A percentile compares a stretch with the other conserved stretches of the same genome.
These are phyloP conservation scores for Candida lessepsii DNA, from an alignment of 805 yeast species.

Conservation along the genomic window DNA sequence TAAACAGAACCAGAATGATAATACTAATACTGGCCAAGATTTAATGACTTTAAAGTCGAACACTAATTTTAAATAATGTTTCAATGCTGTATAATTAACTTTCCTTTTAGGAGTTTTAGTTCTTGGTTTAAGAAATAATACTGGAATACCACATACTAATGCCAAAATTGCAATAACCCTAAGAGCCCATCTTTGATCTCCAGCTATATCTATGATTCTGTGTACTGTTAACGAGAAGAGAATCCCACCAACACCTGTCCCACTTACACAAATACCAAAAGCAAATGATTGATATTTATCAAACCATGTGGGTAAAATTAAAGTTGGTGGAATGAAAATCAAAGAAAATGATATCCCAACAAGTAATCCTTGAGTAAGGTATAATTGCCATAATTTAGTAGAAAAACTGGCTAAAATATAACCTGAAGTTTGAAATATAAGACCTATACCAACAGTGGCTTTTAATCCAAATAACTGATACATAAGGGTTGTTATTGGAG, in stretches of 20 bases:
- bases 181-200: slow-evolving; percentile 45
- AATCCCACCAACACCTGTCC: slow-evolving; percentile 55
- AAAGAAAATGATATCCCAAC: slow-evolving; percentile 49
- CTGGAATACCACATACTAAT: slow-evolving; percentile 34
- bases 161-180: slow-evolving; percentile 38
- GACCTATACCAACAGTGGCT: slow-evolving; percentile 46
- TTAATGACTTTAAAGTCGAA: slow-evolving; percentile 32
- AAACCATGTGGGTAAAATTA: slow-evolving; percentile 52
- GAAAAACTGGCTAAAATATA: slow-evolving; percentile 53
- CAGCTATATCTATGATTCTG: slow-evolving; percentile 38
- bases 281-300: slow-evolving; percentile 44
- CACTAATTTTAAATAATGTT: slow-evolving; percentile 27
- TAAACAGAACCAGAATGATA: slow-evolving; percentile 36
- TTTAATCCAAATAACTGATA: slow-evolving; percentile 52
- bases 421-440: slow-evolving; percentile 42
- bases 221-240: slow-evolving; percentile 44
- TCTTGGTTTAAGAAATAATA: slow-evolving; percentile 46
- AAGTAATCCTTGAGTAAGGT: slow-evolving; percentile 51
- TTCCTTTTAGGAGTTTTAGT: slow-evolving; percentile 27
- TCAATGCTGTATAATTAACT: slow-evolving; percentile 19
- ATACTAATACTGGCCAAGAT: slow-evolving; percentile 20
- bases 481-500: slow-evolving; percentile 52
- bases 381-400: slow-evolving; percentile 49
- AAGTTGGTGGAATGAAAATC: slow-evolving; percentile 42
- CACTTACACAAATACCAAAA: slow-evolving; percentile 46